Percentiles rank a stretch among this genome's conserved stretches.
phyloP scores from a whole-genome alignment of 441 rosid species.

The Manihot esculenta region DNA sequence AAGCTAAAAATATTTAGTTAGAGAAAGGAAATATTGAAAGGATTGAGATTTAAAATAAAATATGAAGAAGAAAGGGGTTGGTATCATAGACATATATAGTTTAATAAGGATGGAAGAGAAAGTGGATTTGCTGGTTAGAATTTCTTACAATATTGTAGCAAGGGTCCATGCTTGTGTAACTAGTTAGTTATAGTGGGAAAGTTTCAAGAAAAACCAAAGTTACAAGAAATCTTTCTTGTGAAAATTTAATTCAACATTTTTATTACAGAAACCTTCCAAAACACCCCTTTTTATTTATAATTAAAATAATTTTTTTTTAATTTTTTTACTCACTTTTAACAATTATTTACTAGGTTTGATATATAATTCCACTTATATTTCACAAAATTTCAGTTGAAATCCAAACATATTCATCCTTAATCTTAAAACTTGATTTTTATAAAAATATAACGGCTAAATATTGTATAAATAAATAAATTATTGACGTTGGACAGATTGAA shows the following conservation, averaged over 20 bases:
- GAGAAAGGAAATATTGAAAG: no score
- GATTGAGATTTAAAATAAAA: conserved; percentile 22
- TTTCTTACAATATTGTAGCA: conserved; percentile 27
- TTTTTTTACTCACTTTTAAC: background rate
- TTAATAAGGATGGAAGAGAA: conserved; percentile 5
- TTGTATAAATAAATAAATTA: no score
- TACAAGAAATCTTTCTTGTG: conserved; percentile 49
- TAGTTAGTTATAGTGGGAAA: conserved; percentile 43
- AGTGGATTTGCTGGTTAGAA: conserved; percentile 29
- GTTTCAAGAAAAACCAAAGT: conserved; percentile 35
- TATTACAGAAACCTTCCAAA: conserved; percentile 46
- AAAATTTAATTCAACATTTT: conserved; percentile 11
- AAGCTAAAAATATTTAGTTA: background rate
- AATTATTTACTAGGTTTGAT: background rate
- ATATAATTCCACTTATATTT: no score
- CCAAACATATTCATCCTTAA: no score
- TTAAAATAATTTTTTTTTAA: background rate
- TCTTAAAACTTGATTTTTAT: no score
- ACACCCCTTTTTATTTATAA: conserved; percentile 35
- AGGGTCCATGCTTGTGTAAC: conserved; percentile 28
- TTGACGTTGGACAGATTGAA: no score
- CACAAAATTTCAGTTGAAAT: no score
- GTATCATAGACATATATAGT: conserved; percentile 24
- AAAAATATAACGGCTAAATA: no score
- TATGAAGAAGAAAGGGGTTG: conserved; percentile 29